Evolutionary conservation across 2,329 filamentous ascomycete species (phyloP), one percentile per base, ranked within the genome.

Genomic region (Scolecobasidium constrictum): DNA sequence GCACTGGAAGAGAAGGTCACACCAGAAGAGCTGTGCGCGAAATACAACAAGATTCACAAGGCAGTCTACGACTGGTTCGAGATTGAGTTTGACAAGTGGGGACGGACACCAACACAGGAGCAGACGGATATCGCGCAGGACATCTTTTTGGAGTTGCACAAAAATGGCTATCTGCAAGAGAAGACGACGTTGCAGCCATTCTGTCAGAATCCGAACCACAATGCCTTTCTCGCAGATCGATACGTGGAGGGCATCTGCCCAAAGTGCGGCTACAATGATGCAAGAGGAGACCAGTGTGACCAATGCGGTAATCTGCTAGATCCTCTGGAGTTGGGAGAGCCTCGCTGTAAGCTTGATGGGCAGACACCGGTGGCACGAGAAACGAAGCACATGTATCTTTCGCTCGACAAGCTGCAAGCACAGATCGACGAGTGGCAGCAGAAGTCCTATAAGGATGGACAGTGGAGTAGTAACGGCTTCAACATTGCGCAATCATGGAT

Each of bases 31-130:
- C 77, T 96, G 11, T 95, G 90, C 68, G 78, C 84, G 64, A 93
- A 95, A 68, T 95, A 93, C 69, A 85, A 93, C 66, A 78, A 78
- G 54, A 78, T 94, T 46, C 90, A 95, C 66, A 79, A 86, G 54
- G 85, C 83, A 38, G 83, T 95, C 51, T 96, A 96, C 64, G 77
- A 93, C 61, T 95, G 90, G 86, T 98, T 98, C 67, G 78, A 87
- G 57, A 90, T 96, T 56, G 80, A 76, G 46, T 96, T 96, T 59
- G 90, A 96, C 65, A 81, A 88, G 63, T 98, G 96, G 59, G 92
- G 88, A 48, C 82, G 88, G 46, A 96, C 92, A 4, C 86, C 88
- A 3, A 96, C 90, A 15, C 65, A 76, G 43, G 77, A 92, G 55
- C 92, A 96, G 64, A 95, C 87, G 17, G 77, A 86, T 51, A 96